phyloP scores from a whole-genome alignment of 139 green algal genomes.

The Desmodesmus armatus region DNA sequence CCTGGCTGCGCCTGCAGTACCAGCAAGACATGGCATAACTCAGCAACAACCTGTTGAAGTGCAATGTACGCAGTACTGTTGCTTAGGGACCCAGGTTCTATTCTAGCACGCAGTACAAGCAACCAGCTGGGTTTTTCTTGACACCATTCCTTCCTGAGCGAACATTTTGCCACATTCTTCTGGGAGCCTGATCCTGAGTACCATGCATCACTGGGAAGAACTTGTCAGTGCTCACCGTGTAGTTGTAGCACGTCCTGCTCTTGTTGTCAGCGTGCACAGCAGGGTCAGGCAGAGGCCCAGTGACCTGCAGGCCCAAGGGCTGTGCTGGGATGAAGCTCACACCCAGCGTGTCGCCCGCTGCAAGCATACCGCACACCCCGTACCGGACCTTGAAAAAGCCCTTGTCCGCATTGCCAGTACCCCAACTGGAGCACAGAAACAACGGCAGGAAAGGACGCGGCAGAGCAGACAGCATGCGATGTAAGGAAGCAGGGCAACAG shows the following conservation, averaged over 20 bases:
- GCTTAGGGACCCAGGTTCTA: too few relatives aligned
- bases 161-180: too few relatives aligned
- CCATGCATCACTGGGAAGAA: not conserved
- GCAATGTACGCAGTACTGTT: not conserved
- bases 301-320: not conserved
- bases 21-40: not conserved
- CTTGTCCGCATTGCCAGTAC: not conserved
- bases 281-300: not conserved
- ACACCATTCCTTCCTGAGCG: too few relatives aligned
- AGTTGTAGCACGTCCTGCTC: constrained; percentile 20
- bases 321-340: constrained; percentile 17
- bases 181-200: too few relatives aligned
- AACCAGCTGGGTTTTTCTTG: too few relatives aligned
- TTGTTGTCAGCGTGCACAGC: not conserved
- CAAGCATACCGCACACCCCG: constrained; percentile 20
- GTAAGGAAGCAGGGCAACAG: too few relatives aligned
- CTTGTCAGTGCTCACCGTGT: too few relatives aligned
- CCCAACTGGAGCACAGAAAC: not conserved
- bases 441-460: not conserved
- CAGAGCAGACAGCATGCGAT: too few relatives aligned
- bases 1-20: not conserved
- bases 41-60: too few relatives aligned
- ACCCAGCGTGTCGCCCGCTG: not conserved
- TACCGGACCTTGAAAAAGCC: constrained; percentile 36
- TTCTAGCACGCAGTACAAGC: too few relatives aligned